A percentile compares a stretch with the other conserved stretches of the same genome.
Conservation (phyloP, 768 basidiomycete species). For the Boletales sp. region DNA sequence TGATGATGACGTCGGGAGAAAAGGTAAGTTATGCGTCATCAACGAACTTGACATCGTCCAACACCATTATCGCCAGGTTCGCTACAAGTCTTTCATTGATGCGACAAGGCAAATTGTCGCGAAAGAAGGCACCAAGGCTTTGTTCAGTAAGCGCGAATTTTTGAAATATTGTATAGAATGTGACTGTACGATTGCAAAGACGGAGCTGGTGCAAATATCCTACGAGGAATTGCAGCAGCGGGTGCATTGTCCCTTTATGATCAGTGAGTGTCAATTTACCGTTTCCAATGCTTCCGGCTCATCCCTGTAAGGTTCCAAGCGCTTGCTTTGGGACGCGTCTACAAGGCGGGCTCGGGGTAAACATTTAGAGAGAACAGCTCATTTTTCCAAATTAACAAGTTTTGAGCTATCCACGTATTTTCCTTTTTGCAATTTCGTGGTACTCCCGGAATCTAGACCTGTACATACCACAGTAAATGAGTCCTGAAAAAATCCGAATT, state of each 20-base stretch:
- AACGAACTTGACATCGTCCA: neutral
- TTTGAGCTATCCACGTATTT: neutral
- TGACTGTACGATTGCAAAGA: conserved; percentile 32
- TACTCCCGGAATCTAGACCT: too few species aligned
- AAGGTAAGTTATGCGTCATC: conserved; percentile 11
- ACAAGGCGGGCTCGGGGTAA: conserved; percentile 41
- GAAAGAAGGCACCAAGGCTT: conserved; percentile 37
- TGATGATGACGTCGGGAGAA: conserved; percentile 47
- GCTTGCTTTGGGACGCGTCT: conserved; percentile 53
- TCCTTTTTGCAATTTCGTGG: neutral
- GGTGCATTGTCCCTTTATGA: conserved; percentile 63
- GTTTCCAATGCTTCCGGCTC: neutral
- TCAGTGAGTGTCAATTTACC: conserved; percentile 33
- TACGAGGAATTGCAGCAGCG: conserved; percentile 50
- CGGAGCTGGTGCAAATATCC: conserved; percentile 54
- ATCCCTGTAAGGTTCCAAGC: conserved; percentile 41
- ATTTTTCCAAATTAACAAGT: neutral
- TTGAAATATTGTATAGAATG: neutral
- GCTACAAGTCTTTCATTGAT: conserved; percentile 39
- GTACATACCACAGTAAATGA: too few species aligned
- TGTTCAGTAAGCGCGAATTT: conserved; percentile 33
- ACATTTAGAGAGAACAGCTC: too few species aligned
- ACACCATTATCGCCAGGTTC: conserved; percentile 21
- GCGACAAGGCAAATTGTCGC: conserved; percentile 37
- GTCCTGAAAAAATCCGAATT: too few species aligned